Conservation (phyloP, 106 monocot species). For the Dioscorea alata region DNA sequence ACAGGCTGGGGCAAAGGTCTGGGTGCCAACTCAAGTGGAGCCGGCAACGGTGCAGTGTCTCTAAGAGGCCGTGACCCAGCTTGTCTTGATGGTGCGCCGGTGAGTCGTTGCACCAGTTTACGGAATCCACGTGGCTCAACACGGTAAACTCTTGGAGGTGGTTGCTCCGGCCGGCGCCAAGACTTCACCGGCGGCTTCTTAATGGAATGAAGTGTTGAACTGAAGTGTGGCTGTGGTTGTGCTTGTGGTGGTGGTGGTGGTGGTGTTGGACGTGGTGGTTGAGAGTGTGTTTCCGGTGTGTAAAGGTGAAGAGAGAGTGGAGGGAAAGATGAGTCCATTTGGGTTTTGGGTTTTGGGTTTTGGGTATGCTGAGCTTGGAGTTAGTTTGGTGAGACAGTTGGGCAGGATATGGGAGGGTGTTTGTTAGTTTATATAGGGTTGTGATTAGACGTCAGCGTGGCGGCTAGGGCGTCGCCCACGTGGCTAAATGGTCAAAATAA, state of each 20-base stretch:
- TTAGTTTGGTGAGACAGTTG: not conserved
- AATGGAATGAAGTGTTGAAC: constrained; percentile 21
- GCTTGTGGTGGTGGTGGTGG: not conserved
- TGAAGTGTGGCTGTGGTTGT: not conserved
- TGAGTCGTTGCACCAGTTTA: constrained; percentile 45
- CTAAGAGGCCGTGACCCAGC: not conserved
- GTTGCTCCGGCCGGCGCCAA: constrained; percentile 21
- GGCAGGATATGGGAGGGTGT: not conserved
- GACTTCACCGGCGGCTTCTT: constrained; percentile 31
- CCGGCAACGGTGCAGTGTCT: not conserved
- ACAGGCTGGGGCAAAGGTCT: not conserved
- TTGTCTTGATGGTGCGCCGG: constrained; percentile 9
- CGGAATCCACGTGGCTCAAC: constrained; percentile 42
- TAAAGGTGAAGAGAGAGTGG: not conserved
- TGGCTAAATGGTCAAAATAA: not conserved
- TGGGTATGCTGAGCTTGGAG: not conserved
- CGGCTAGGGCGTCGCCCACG: not conserved
- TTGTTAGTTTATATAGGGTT: not conserved
- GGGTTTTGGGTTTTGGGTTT: not conserved
- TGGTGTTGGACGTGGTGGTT: too few relatives aligned
- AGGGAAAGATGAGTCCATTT: constrained; percentile 9
- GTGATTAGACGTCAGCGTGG: not conserved
- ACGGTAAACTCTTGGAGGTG: constrained; percentile 32
- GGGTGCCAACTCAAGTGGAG: constrained; percentile 1
- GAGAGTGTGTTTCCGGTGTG: not conserved